Base-by-base conservation (phyloP, 306 rosid species). In the Adenanthera pavonina region DNA sequence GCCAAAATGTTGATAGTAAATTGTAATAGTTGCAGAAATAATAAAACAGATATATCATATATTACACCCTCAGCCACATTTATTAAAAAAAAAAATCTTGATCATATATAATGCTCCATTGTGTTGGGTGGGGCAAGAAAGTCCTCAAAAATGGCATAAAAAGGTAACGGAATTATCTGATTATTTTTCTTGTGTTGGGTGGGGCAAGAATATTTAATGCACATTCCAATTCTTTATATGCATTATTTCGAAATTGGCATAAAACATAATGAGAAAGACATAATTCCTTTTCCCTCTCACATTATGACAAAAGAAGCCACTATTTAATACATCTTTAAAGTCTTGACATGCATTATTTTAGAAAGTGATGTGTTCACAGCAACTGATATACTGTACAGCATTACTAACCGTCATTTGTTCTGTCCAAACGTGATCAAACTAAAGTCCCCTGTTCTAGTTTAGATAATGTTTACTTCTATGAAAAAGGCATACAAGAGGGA, bases 141-240 rank as follows among this genome's bases (percentile, higher is more conserved):
- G 69, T 41, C 81, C 43, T 17, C 56, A 68, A 75, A 73, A 38
- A 82, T 38, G 56, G 65, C 30, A 75, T 82, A 38, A 79, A 74
- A 79, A 56, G 72, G 67, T 10, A 54, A 56, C 17, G 25, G 14
- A 54, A 74, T 52, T 35, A 74, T 51, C 46, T 20, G 16, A 44
- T 67, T 44, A 5, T 53, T 62, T 74, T 30, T 13, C 83, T 77
- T 4, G 40, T 25, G 30, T 25, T 25, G 30, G 30, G 30, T 25
- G 30, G 30, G 30, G 30, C 30, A 25, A 38, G 67, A 36, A 72
- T 49, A 52, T 66, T 69, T 75, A 59, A 75, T 62, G 35, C 76
- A 74, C 74, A 33, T 43, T 82, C 40, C 49, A 82, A 66, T 78
- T 68, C 75, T 13, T 70, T 7, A 14, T 16, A 70, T 47, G 12